These are phyloP conservation scores for Chytriomyces sp. DNA, from an alignment of 192 early-diverging fungal species.

Conservation along the genomic window DNA sequence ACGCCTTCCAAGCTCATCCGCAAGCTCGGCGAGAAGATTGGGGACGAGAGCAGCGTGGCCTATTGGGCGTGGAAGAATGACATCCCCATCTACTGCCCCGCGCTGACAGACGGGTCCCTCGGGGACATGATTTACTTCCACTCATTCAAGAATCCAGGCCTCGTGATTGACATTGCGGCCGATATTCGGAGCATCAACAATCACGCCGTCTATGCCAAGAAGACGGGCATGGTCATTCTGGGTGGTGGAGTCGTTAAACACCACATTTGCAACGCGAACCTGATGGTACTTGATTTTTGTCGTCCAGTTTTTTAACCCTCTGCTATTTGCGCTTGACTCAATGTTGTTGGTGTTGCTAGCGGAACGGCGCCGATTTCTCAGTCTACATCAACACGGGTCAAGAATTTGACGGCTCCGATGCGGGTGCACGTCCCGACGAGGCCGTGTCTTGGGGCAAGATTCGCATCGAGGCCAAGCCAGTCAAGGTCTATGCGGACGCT, in stretches of 20 bases:
- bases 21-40: conserved; percentile 86
- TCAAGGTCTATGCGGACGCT: conserved; percentile 95
- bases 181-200: conserved; percentile 93
- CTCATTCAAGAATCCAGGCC: conserved; percentile 90
- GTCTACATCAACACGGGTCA: conserved; percentile 97
- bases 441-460: conserved; percentile 99
- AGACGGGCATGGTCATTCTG: conserved; percentile 94
- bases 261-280: conserved; percentile 98
- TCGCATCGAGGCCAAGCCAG: conserved; percentile 70
- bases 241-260: conserved; percentile 98
- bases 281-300: conserved; percentile 68
- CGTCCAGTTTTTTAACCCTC: not conserved
- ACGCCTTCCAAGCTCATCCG: conserved; percentile 91
- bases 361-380: conserved; percentile 96
- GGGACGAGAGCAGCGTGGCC: conserved; percentile 87
- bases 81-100: conserved; percentile 97
- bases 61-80: conserved; percentile 98
- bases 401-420: conserved; percentile 98
- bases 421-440: conserved; percentile 96
- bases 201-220: conserved; percentile 92
- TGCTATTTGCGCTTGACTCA: too few relatives aligned
- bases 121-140: conserved; percentile 99
- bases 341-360: conserved; percentile 47
- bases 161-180: conserved; percentile 88
- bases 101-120: conserved; percentile 94